Evolutionary conservation across 2,329 filamentous ascomycete species (phyloP), one percentile per base, ranked within the genome.

Genomic region (Cercospora citrullina): DNA sequence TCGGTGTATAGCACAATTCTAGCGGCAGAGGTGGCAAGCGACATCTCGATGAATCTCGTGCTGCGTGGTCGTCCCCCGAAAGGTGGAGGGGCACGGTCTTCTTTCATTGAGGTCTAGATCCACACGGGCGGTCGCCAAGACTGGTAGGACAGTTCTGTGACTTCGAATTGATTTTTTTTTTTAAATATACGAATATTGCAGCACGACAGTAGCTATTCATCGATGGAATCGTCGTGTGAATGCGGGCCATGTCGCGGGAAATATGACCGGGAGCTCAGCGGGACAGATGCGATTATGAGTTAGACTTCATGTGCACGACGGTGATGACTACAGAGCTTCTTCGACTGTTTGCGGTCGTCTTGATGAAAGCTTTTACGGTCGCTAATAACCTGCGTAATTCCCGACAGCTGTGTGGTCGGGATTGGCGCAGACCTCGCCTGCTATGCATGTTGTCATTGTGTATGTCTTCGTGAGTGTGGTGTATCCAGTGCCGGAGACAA

Each of bases 391-490:
- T 68, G 72, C 62, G 33, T 31, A 64, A n/a, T 68, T 69, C 4
- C 67, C 68, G 53, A 71, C 67, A 26, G 73, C 65, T 14, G 64
- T 65, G 55, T 74, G 75, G 18, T 73, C 72, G 16, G 73, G 71
- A 36, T 73, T 71, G 5, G 74, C 74, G 68, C 76, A 78, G 23
- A 73, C 73, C 14, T 70, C 67, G 6, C 73, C 74, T 5, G 75
- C 69, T 3, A 71, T 69, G 66, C 76, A 79, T 23, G 69, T 74
- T 8, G 75, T 78, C 26, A 77, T 69, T 2, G 73, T 77, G n/a
- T 74, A 67, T 1, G 75, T 78, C 8, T 75, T 77, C 63, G 74
- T 75, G 10, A 78, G 45, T 5, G 76, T 78, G 2, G 73, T 77
- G 4, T 76, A 77, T 4, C 75, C 74, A 23, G 71, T 70, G 9